Percentiles rank a stretch among this genome's conserved stretches.
phyloP scores from a whole-genome alignment of 2,329 filamentous ascomycete genomes.

The Hymenoscyphus infarciens region DNA sequence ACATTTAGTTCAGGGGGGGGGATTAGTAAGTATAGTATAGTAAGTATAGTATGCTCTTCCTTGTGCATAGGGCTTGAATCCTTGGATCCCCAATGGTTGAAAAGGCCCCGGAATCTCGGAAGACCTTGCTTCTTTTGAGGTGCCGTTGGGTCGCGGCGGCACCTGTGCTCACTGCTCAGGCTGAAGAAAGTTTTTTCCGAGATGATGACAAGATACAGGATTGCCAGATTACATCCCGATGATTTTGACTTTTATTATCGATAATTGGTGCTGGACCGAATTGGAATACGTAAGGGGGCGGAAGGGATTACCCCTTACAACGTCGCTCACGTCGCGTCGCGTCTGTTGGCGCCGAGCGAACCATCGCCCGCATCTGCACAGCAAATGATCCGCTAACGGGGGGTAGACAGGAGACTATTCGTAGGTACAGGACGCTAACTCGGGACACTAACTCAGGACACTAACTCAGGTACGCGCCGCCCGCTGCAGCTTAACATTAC shows the following conservation, averaged over 20 bases:
- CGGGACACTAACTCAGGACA: background rate
- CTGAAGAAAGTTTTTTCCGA: background rate
- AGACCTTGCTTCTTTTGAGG: constrained; percentile 1
- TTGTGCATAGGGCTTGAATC: no score
- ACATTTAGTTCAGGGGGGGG: no score
- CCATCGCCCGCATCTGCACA: background rate
- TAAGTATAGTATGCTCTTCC: no score
- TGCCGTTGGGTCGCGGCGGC: background rate
- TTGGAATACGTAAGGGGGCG: background rate
- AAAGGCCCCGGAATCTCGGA: background rate
- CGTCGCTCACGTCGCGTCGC: background rate
- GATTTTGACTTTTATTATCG: background rate
- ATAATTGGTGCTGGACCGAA: background rate
- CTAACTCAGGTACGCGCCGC: constrained; percentile 4
- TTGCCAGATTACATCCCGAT: background rate
- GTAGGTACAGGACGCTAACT: background rate
- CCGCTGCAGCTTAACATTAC: background rate
- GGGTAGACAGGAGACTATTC: background rate
- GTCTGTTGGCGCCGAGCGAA: background rate
- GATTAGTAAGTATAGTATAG: no score
- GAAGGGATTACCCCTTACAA: background rate
- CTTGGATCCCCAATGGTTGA: no score
- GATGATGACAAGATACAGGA: background rate
- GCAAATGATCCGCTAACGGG: background rate
- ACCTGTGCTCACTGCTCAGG: background rate